Base-by-base conservation (phyloP, 805 yeast genomes). In the Zygosaccharomyces rouxii region DNA sequence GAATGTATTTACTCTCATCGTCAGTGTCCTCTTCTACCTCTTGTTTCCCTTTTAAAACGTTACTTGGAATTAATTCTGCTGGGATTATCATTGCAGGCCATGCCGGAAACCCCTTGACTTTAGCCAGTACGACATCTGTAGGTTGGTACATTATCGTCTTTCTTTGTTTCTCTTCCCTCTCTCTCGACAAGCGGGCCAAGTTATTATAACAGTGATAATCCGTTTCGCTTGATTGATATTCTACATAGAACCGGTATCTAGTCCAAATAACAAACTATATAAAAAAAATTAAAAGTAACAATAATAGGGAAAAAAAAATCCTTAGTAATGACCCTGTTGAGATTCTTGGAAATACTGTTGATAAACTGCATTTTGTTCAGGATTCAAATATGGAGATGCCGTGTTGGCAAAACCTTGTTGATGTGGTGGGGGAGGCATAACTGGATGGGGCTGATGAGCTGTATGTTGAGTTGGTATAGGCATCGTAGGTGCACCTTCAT, bases 11-110 rank as follows among this genome's bases (percentile, higher is more conserved):
- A 7, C 53, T 53, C 7, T 49, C 47, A 37, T 56, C 51, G 3
- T 46, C 47, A 22, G 45, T 21, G n/a, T 28, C 26, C 6, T 47
- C 51, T n/a, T 54, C 58, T n/a, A 50, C 52, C 7, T 48, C 51
- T 22, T 47, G 41, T 47, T 51, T 39, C 18, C 46, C 75, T 14
- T 67, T 63, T 22, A 68, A 54, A 25, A 86, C 78, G 55, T 74
- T 70, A 18, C 70, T 77, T 0, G 95, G 94, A 5, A 87, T 71
- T 6, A 78, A 65, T 14, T 75, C 73, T 50, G 71, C 77, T 1
- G 82, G 83, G 3, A 87, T 75, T 3, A 86, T 81, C 80, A 87
- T 82, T 2, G 90, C 89, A 0, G 96, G 96, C 96, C 96, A 88
- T 37, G 90, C 84, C 2, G 95, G 86, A 62, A 81, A 88, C 7